These are phyloP conservation scores for Cubamyces sp. DNA, from an alignment of 768 basidiomycete species.

Conservation along the genomic window DNA sequence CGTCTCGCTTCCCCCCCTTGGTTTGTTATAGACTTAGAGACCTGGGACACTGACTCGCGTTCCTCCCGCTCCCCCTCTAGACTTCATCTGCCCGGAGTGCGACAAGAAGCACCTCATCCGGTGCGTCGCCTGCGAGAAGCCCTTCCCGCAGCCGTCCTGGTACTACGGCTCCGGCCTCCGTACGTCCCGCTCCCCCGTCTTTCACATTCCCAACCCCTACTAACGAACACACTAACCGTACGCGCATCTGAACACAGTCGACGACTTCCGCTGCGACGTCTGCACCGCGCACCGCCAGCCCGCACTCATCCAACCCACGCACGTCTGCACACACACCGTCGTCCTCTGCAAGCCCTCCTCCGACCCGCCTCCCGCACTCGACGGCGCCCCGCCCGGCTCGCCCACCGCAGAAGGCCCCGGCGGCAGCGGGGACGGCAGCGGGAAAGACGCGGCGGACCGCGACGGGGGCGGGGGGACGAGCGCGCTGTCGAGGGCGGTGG, in stretches of 20 bases:
- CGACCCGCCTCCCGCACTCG: background rate
- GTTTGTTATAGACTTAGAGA: too few species aligned
- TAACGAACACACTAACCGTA: too few species aligned
- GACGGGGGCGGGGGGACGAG: too few species aligned
- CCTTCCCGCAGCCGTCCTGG: slow-evolving; percentile 17
- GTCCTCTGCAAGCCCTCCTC: slow-evolving; percentile 9
- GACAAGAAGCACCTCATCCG: slow-evolving; percentile 7
- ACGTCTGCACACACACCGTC: slow-evolving; percentile 17
- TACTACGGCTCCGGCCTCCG: slow-evolving; percentile 14
- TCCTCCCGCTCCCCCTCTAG: background rate
- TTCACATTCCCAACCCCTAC: background rate
- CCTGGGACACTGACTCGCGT: background rate
- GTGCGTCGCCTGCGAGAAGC: slow-evolving; percentile 14
- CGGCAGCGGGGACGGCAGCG: too few species aligned
- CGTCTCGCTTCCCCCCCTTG: background rate
- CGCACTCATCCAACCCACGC: background rate
- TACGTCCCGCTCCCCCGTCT: background rate
- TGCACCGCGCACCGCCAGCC: background rate
- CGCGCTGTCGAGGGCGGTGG: background rate
- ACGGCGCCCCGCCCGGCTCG: too few species aligned
- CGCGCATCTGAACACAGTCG: background rate
- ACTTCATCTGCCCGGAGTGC: slow-evolving; percentile 23
- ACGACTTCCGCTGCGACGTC: slow-evolving; percentile 14
- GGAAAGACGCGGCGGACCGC: too few species aligned
- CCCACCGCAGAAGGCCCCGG: too few species aligned